Percentiles rank a stretch among this genome's conserved stretches.
phyloP scores from a whole-genome alignment of 108 stramenopile species.

The Cylindrotheca closterium region DNA sequence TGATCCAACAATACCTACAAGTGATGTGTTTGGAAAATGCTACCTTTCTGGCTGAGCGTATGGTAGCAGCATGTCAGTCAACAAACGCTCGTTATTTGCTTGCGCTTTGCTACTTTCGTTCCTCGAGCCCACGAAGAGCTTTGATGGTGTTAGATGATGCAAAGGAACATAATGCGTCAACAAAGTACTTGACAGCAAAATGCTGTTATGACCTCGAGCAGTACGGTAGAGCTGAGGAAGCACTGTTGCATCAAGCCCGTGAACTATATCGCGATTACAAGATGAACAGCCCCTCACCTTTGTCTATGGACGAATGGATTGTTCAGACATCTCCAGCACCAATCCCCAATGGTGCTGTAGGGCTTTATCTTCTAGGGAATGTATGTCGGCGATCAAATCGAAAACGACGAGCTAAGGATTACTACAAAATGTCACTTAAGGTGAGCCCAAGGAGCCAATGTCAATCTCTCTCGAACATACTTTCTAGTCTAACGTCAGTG shows the following conservation, averaged over 20 bases:
- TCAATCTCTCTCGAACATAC: not conserved
- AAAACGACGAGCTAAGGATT: slow-evolving; percentile 68
- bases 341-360: slow-evolving; percentile 89
- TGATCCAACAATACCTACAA: slow-evolving; percentile 78
- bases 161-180: slow-evolving; percentile 14
- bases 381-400: slow-evolving; percentile 80
- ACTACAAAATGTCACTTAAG: slow-evolving; percentile 74
- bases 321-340: slow-evolving; percentile 58
- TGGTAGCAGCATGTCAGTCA: slow-evolving; percentile 51
- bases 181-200: slow-evolving; percentile 67
- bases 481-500: not conserved
- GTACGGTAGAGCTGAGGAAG: slow-evolving; percentile 78
- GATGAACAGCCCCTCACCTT: not conserved
- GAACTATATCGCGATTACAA: slow-evolving; percentile 32
- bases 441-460: slow-evolving; percentile 14
- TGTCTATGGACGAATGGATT: slow-evolving; percentile 69
- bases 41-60: slow-evolving; percentile 78
- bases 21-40: slow-evolving; percentile 78
- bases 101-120: slow-evolving; percentile 74
- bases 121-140: slow-evolving; percentile 52
- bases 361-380: slow-evolving; percentile 77
- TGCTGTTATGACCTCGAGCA: slow-evolving; percentile 67
- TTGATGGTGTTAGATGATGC: slow-evolving; percentile 43
- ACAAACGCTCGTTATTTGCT: slow-evolving; percentile 66
- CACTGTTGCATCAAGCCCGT: slow-evolving; percentile 45